Evolutionary conservation across 192 early-diverging fungal species (phyloP).

Genomic region (Jimgerdemannia flammicorona): DNA sequence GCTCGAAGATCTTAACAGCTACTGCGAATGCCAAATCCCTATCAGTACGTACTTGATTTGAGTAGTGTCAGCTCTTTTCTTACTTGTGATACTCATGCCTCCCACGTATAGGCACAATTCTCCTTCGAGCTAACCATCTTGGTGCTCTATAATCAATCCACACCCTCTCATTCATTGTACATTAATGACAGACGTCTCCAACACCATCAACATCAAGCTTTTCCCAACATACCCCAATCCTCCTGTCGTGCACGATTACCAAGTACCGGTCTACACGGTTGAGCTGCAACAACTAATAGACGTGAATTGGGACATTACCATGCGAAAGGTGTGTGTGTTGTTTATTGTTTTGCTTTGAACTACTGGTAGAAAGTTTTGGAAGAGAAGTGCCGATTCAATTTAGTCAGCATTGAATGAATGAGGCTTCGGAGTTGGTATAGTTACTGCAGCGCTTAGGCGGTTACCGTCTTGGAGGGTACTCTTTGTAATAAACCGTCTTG

Average conservation of each 20-base stretch:
- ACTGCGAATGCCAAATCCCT: conserved; percentile 83
- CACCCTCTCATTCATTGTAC: background rate
- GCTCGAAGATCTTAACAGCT: conserved; percentile 81
- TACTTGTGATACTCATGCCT: background rate
- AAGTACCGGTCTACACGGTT: conserved; percentile 78
- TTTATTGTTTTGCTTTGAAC: background rate
- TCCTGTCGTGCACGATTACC: conserved; percentile 68
- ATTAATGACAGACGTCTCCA: conserved; percentile 56
- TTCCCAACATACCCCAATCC: conserved; percentile 80
- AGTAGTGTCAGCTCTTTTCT: background rate
- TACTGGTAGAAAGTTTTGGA: background rate
- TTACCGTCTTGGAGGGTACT: no score
- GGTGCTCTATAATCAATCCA: no score
- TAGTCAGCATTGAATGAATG: no score
- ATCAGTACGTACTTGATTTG: conserved; percentile 53
- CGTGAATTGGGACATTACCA: conserved; percentile 91
- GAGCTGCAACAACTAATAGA: conserved; percentile 55
- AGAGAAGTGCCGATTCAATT: background rate
- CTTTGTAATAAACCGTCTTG: no score
- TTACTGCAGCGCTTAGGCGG: no score
- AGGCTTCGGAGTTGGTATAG: no score
- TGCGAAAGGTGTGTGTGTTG: conserved; percentile 49
- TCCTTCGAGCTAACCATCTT: no score
- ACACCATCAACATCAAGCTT: conserved; percentile 82
- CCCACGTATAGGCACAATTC: no score